These are phyloP conservation scores for Staphylotrichum tortipilum DNA, from an alignment of 495 filamentous ascomycete genomes.

Conservation along the genomic window DNA sequence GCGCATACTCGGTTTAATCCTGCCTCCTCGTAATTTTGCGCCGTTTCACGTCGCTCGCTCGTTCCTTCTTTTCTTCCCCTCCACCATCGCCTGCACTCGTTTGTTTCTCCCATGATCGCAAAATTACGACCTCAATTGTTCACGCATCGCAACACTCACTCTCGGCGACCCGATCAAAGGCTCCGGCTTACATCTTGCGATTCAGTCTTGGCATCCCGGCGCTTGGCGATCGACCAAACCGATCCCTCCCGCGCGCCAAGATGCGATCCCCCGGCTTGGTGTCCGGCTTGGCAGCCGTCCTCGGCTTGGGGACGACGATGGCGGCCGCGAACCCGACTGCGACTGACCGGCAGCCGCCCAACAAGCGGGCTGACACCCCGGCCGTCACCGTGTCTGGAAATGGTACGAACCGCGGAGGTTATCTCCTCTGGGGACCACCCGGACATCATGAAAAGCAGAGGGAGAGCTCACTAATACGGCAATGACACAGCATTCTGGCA, in stretches of 20 bases:
- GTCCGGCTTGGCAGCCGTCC: slow-evolving; percentile 47
- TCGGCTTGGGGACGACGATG: slow-evolving; percentile 45
- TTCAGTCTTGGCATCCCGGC: not conserved
- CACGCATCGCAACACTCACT: too few species aligned
- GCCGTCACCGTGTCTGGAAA: slow-evolving; percentile 41
- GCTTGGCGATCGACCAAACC: slow-evolving; percentile 6
- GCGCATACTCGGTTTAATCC: not conserved
- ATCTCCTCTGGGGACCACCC: too few species aligned
- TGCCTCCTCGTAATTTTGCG: not conserved
- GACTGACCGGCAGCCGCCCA: slow-evolving; percentile 50
- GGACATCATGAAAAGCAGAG: not conserved
- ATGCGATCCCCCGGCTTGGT: slow-evolving; percentile 24
- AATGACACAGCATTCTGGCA: slow-evolving; percentile 67
- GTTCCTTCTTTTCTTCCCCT: not conserved
- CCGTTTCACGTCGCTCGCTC: slow-evolving; percentile 1
- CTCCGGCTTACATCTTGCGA: too few species aligned
- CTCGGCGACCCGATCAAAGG: too few species aligned
- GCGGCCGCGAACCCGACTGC: slow-evolving; percentile 50
- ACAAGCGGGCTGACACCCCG: slow-evolving; percentile 32
- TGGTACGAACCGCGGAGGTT: too few species aligned
- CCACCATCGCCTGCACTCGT: not conserved
- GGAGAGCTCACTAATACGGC: slow-evolving; percentile 21
- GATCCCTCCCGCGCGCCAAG: slow-evolving; percentile 5
- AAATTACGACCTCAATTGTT: too few species aligned
- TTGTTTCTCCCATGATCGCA: too few species aligned